Conservation (phyloP, 306 rosid genomes). For the Quercus ilex region DNA sequence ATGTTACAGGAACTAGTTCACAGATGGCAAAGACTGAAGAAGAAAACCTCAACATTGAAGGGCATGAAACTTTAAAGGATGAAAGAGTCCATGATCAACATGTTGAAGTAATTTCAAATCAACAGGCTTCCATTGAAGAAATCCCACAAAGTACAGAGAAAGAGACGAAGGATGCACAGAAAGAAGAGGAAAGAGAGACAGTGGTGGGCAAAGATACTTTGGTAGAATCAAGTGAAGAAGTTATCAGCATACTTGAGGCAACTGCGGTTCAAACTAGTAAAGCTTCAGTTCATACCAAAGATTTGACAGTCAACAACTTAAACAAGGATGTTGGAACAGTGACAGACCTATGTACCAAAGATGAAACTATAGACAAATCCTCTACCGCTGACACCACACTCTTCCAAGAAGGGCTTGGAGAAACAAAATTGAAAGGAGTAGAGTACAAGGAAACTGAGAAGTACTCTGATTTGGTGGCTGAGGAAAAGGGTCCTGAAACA, state of each 20-base stretch:
- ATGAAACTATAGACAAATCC: slow-evolving; percentile 6
- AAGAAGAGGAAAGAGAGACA: slow-evolving; percentile 7
- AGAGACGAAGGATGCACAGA: slow-evolving; percentile 12
- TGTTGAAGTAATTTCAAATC: slow-evolving; percentile 20
- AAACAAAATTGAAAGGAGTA: not conserved
- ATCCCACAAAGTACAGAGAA: slow-evolving; percentile 9
- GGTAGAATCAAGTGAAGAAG: slow-evolving; percentile 13
- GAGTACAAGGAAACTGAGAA: slow-evolving; percentile 6
- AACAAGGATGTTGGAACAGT: slow-evolving; percentile 12
- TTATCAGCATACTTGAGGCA: slow-evolving; percentile 1
- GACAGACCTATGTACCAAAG: not conserved
- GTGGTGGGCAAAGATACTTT: slow-evolving; percentile 5
- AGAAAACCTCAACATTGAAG: not conserved
- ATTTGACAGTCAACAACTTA: not conserved
- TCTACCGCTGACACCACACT: not conserved
- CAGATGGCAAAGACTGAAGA: slow-evolving; percentile 9
- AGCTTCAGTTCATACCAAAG: slow-evolving; percentile 15
- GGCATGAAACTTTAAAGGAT: slow-evolving; percentile 10
- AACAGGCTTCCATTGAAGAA: slow-evolving; percentile 20
- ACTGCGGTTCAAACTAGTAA: slow-evolving; percentile 8
- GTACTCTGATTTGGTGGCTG: not conserved
- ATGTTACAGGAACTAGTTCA: not conserved
- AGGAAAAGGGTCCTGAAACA: slow-evolving; percentile 14
- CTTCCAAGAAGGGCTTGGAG: not conserved
- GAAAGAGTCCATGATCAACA: slow-evolving; percentile 17